Evolutionary conservation across 192 early-diverging fungal species (phyloP).

Genomic region (Rhizoclosmatium globosum): DNA sequence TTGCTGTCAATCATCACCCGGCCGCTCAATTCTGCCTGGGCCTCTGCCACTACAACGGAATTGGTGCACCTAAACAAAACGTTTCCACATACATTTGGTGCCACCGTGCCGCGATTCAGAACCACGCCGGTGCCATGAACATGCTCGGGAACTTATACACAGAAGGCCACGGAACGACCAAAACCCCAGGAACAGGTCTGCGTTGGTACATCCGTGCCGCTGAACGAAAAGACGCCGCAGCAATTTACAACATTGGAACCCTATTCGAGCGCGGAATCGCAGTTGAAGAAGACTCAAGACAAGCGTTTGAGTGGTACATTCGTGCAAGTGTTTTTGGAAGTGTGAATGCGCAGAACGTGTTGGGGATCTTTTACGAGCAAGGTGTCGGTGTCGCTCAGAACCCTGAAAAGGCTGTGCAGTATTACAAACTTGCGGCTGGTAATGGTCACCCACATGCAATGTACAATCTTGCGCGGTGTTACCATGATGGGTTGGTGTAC

Average conservation of each 20-base stretch:
- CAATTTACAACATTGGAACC: conserved; percentile 67
- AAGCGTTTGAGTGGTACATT: conserved; percentile 58
- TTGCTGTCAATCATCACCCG: conserved; percentile 49
- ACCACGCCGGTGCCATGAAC: conserved; percentile 58
- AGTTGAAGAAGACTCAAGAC: conserved; percentile 45
- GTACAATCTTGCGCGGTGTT: conserved; percentile 63
- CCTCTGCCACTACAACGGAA: conserved; percentile 60
- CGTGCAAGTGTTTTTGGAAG: conserved; percentile 52
- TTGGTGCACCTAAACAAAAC: conserved; percentile 55
- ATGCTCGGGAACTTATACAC: conserved; percentile 78
- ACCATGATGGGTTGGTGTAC: conserved; percentile 60
- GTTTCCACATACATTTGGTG: conserved; percentile 51
- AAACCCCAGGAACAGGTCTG: conserved; percentile 66
- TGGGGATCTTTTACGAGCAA: conserved; percentile 63
- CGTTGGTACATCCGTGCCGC: conserved; percentile 63
- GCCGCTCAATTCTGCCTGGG: conserved; percentile 63
- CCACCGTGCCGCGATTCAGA: conserved; percentile 55
- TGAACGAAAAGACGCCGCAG: conserved; percentile 55
- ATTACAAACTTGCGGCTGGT: conserved; percentile 54
- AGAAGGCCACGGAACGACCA: conserved; percentile 73
- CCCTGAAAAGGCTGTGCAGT: conserved; percentile 45
- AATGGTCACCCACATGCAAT: conserved; percentile 62
- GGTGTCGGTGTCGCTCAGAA: conserved; percentile 46
- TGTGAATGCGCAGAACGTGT: conserved; percentile 58
- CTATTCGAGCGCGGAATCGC: conserved; percentile 61